These are phyloP conservation scores for Globisporangium cylindrosporum DNA, from an alignment of 352 stramenopile species.

Conservation along the genomic window DNA sequence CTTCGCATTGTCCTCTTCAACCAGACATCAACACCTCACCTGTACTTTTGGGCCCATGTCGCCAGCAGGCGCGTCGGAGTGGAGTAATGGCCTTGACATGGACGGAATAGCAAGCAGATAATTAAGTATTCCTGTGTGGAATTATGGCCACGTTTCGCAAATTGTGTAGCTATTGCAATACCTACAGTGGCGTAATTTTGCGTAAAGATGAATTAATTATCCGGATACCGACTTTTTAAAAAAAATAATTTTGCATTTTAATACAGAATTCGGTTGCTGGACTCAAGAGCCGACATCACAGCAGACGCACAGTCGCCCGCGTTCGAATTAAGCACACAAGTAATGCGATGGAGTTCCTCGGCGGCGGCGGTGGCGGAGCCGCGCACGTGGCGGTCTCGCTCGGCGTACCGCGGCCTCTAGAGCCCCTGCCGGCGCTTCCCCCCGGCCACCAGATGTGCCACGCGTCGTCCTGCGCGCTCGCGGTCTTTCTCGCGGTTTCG, in stretches of 20 bases:
- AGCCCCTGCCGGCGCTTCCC: slow-evolving; percentile 18
- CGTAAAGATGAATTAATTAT: slow-evolving; percentile 4
- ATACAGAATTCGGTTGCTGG: too few relatives aligned
- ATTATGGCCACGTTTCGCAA: too few relatives aligned
- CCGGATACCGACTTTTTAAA: too few relatives aligned
- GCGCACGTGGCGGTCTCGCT: background rate
- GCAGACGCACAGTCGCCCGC: background rate
- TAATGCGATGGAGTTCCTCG: slow-evolving; percentile 6
- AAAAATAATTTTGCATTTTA: too few relatives aligned
- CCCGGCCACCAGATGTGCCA: slow-evolving; percentile 24
- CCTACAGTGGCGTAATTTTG: background rate
- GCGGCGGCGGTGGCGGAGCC: background rate
- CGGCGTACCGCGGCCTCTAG: background rate
- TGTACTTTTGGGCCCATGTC: too few relatives aligned
- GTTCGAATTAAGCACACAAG: background rate
- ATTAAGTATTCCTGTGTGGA: too few relatives aligned
- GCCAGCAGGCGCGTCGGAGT: too few relatives aligned
- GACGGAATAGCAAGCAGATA: too few relatives aligned
- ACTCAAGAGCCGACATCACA: background rate
- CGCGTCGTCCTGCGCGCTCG: slow-evolving; percentile 15
- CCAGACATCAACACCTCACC: too few relatives aligned
- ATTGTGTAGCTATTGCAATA: background rate
- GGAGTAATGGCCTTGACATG: too few relatives aligned
- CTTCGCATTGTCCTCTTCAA: too few relatives aligned
- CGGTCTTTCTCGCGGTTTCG: slow-evolving; percentile 31